Evolutionary conservation across 257 asterid genomes (phyloP), one percentile per base, ranked within the genome.

Genomic region (Plectranthus barbatus): DNA sequence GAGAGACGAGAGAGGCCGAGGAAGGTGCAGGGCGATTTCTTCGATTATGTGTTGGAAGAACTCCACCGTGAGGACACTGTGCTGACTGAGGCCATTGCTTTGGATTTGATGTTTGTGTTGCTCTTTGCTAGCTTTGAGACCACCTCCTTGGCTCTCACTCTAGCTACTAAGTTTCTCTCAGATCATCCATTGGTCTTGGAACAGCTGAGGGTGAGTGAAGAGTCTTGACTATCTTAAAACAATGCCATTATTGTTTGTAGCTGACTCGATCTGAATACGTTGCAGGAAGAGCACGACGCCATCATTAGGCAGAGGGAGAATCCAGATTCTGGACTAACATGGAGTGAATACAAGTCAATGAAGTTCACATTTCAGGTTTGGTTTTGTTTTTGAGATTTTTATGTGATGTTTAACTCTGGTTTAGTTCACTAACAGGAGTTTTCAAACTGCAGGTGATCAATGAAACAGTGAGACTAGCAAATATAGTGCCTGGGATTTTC

Each of bases 91-190:
- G 86, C 68, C 14, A 88, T 91, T 62, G 96, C 93, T 52, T 80
- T 88, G 67, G 96, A 88, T 73, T 88, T 91, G 84, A 91, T 91
- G 96, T 91, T 91, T 65, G 96, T 88, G 61, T 69, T 91, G 58
- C 98, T 91, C 64, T 91, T 91, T 71, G 98, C 96, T 60, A 91
- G 96, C 89, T 86, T 79, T 24, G 98, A 88, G 69, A 91, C 98
- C n/a, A 91, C 96, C 66, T 91, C 98, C n/a, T 61, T 91, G 57
- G 96, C 96, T 14, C 77, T 88, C 74, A 91, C 96, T 72, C 74
- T 84, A n/a, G 92, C 92, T 6, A 62, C 72, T 4, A 91, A 86
- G 65, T 75, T 88, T 39, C 89, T 91, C 5, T 59, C 26, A 3
- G 84, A 84, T n/a, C 77, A 83, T 75, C 96, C 95, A 11, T 20